phyloP scores from a whole-genome alignment of 768 basidiomycete species.

The Boletus speciosus region DNA sequence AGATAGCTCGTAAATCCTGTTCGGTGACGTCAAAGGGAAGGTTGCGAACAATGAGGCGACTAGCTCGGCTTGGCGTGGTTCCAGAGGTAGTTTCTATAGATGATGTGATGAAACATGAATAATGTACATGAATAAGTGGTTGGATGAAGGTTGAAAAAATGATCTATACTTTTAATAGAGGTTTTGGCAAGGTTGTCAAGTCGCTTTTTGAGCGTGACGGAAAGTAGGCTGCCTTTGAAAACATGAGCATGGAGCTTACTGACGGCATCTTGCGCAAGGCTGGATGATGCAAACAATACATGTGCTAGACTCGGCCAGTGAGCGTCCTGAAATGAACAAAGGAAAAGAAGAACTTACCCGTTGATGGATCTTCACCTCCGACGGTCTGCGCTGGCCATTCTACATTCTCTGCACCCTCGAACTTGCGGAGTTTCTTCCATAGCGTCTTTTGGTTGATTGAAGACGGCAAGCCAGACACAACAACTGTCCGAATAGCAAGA shows the following conservation, averaged over 20 bases:
- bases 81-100: conserved; percentile 30
- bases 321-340: background rate
- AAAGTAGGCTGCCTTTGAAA: conserved; percentile 85
- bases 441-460: conserved; percentile 60
- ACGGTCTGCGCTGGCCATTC: conserved; percentile 57
- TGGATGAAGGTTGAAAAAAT: background rate
- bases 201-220: conserved; percentile 83
- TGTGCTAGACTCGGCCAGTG: conserved; percentile 46
- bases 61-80: conserved; percentile 62
- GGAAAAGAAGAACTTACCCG: conserved; percentile 36
- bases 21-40: conserved; percentile 80
- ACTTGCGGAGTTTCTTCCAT: conserved; percentile 88
- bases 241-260: conserved; percentile 87
- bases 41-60: conserved; percentile 88
- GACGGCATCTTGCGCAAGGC: conserved; percentile 66
- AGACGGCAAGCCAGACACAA: conserved; percentile 69
- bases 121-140: background rate
- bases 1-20: conserved; percentile 79
- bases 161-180: conserved; percentile 24
- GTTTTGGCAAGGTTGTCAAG: conserved; percentile 63
- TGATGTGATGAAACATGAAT: background rate
- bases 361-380: conserved; percentile 47
- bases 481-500: conserved; percentile 77
- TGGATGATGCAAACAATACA: conserved; percentile 67
- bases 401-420: conserved; percentile 69